Evolutionary conservation across 1,284 basidiomycete genomes (phyloP), one percentile per base, ranked within the genome.

Genomic region (Malassezia sympodialis): DNA sequence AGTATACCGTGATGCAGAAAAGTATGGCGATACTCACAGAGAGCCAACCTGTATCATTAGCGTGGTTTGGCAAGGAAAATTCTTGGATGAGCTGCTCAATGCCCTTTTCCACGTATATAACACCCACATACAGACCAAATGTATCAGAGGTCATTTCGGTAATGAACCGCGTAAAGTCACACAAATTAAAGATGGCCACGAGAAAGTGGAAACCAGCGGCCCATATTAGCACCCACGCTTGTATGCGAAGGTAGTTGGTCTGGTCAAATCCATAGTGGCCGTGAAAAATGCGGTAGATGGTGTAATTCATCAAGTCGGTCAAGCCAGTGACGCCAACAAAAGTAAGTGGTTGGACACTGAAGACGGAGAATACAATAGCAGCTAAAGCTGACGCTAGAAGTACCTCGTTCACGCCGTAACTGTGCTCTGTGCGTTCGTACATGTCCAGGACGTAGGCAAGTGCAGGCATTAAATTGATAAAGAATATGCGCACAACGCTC

Each of bases 401-500:
- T 8, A 91, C 87, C 74, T 96, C 93, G 14, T 88, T 81, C 7
- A 96, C 86, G 7, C 89, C 90, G 76, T 93, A 96, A 63, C 87
- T 82, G 24, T 83, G 80, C 1, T 88, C 89, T 0, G 89, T 90
- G 75, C 77, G 71, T 42, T 93, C 87, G 74, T 94, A 91, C 46
- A 96, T 80, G 71, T 96, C 90, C 42, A 96, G 77, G 17, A 89
- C 88, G 74, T 96, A 96, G 1, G 91, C 90, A 46, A 94, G 84
- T 8, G 87, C 89, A 2, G 90, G 90, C 43, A 93, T 80, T 23
- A 90, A 84, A 62, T 74, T 74, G 64, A 72, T 69, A 30, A 74
- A 74, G 49, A 71, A 74, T 55, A 74, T 71, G 7, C 66, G 58
- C 17, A 69, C 32, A 26, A 69, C 57, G 35, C 61, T 62, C 50